Conservation (phyloP, 2,329 filamentous ascomycete genomes). For the Penicillium aurantiogriseum region DNA sequence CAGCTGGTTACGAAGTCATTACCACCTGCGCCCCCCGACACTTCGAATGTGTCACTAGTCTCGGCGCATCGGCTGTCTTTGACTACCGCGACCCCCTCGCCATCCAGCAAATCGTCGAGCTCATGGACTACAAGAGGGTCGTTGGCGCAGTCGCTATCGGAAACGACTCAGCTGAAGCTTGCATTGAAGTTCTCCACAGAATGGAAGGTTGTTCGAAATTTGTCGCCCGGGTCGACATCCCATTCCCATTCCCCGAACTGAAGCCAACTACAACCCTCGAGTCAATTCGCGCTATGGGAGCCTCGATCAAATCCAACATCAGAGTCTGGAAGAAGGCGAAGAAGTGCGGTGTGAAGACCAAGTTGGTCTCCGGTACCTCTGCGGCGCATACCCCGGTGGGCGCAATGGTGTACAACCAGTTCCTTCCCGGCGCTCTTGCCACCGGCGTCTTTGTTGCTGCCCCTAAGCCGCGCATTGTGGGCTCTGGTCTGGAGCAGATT, state of each 20-base stretch:
- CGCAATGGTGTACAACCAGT: not conserved
- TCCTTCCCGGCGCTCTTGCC: not conserved
- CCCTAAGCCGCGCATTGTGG: not conserved
- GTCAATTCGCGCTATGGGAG: not conserved
- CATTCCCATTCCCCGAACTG: not conserved
- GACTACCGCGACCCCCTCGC: slow-evolving; percentile 1
- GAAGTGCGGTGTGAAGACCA: not conserved
- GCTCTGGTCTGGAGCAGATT: not conserved
- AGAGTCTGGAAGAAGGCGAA: not conserved
- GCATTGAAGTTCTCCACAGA: slow-evolving; percentile 1
- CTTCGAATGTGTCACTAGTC: not conserved
- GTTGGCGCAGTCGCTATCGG: slow-evolving; percentile 3
- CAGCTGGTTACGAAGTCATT: slow-evolving; percentile 12
- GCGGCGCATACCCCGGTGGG: not conserved
- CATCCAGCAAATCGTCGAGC: not conserved
- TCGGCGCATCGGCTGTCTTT: not conserved
- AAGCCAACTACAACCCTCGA: not conserved
- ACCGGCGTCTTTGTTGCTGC: not conserved
- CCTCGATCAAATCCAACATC: not conserved
- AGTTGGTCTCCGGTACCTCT: not conserved
- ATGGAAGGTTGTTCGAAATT: not conserved
- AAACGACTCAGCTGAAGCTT: slow-evolving; percentile 4
- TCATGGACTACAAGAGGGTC: not conserved
- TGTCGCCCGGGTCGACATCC: not conserved
- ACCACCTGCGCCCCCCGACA: not conserved